phyloP scores from a whole-genome alignment of 192 early-diverging fungal species.

The Chytriomyces sp. region DNA sequence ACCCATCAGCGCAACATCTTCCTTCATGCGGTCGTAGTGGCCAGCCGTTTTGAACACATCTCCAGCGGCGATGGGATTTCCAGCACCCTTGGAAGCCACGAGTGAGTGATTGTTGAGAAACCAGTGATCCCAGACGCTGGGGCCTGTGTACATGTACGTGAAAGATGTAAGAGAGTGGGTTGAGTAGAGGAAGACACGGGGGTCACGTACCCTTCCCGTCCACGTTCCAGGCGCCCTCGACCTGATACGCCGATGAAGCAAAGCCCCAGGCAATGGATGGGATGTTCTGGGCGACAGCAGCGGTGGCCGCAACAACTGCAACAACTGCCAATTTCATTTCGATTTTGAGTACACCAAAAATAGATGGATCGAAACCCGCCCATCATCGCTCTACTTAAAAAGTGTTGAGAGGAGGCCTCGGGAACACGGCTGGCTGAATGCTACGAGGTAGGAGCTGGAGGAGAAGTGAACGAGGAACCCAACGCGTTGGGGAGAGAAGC shows the following conservation, averaged over 20 bases:
- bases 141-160: conserved; percentile 16
- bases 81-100: not conserved
- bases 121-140: conserved; percentile 51
- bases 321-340: no score
- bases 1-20: conserved; percentile 44
- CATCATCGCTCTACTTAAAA: no score
- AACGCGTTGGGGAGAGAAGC: no score
- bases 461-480: no score
- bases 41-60: conserved; percentile 17
- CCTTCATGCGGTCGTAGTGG: conserved; percentile 32
- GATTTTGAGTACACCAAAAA: no score
- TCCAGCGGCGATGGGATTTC: not conserved
- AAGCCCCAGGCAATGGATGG: conserved; percentile 18
- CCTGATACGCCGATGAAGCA: conserved; percentile 46
- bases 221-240: conserved; percentile 53
- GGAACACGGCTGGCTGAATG: no score
- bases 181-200: not conserved
- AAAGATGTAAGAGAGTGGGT: conserved; percentile 16
- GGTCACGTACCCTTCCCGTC: conserved; percentile 42
- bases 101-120: conserved; percentile 17
- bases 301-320: no score
- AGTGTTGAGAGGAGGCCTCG: no score
- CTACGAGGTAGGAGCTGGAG: no score
- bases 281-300: no score
- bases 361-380: no score